Evolutionary conservation across 1,284 basidiomycete species (phyloP).

Genomic region (Ustilago cynodontis): DNA sequence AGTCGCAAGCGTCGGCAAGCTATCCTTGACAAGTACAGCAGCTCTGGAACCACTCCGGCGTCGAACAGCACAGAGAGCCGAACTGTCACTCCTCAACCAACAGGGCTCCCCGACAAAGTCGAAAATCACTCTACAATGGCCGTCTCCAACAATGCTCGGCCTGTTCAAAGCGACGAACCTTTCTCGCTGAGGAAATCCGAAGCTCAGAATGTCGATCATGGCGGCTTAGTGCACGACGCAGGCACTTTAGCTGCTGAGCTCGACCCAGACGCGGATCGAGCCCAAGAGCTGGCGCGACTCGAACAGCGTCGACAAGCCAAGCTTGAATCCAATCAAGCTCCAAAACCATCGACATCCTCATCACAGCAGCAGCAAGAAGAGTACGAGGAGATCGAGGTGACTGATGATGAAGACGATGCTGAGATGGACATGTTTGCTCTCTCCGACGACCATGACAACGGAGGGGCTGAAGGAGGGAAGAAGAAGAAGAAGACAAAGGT

Average conservation of each 20-base stretch:
- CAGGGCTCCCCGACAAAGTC: not conserved
- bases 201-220: not conserved
- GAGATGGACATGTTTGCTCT: constrained; percentile 69
- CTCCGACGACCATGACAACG: constrained; percentile 35
- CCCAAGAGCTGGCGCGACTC: constrained; percentile 35
- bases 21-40: constrained; percentile 41
- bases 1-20: constrained; percentile 54
- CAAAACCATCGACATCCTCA: not conserved
- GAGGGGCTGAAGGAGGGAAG: not conserved
- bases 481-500: constrained; percentile 54
- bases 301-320: constrained; percentile 26
- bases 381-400: constrained; percentile 64
- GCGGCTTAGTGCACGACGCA: not conserved
- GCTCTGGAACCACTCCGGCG: constrained; percentile 2
- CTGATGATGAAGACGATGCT: constrained; percentile 61
- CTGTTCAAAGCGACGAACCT: not conserved
- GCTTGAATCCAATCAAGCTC: not conserved
- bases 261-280: constrained; percentile 43
- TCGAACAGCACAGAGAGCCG: not conserved
- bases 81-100: not conserved
- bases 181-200: constrained; percentile 26
- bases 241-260: constrained; percentile 52
- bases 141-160: not conserved
- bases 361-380: constrained; percentile 38
- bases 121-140: not conserved